These are phyloP conservation scores for Colletotrichum siamense DNA, from an alignment of 2,329 filamentous ascomycete genomes.

Conservation along the genomic window DNA sequence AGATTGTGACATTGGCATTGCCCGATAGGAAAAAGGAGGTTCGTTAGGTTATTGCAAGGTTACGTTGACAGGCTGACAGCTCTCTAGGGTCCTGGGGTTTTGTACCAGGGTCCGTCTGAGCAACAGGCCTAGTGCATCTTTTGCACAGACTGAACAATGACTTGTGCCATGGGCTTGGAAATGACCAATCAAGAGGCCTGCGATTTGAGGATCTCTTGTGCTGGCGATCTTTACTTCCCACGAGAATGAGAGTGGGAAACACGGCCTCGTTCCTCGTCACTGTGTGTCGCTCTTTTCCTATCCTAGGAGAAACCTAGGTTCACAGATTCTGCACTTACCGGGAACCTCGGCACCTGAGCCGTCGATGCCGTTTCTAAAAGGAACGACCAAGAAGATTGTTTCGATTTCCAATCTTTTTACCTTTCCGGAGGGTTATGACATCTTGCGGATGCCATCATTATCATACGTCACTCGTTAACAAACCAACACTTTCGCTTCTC, in stretches of 20 bases:
- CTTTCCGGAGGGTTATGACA: background rate
- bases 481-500: background rate
- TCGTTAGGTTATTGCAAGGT: background rate
- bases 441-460: background rate
- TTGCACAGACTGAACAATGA: background rate
- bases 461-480: background rate
- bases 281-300: background rate
- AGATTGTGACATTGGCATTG: background rate
- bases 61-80: background rate
- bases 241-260: background rate
- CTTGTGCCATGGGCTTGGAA: background rate
- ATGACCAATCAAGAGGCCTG: background rate
- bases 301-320: background rate
- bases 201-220: background rate
- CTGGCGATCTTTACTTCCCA: background rate
- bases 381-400: background rate
- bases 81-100: background rate
- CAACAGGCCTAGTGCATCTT: background rate
- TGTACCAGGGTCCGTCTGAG: background rate
- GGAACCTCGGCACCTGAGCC: background rate
- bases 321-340: background rate
- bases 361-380: background rate
- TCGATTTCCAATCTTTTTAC: conserved; percentile 8
- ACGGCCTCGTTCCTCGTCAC: background rate
- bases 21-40: background rate